Evolutionary conservation across 129 eudicot species (phyloP), one percentile per base, ranked within the genome.

Genomic region (Deinandra increscens): DNA sequence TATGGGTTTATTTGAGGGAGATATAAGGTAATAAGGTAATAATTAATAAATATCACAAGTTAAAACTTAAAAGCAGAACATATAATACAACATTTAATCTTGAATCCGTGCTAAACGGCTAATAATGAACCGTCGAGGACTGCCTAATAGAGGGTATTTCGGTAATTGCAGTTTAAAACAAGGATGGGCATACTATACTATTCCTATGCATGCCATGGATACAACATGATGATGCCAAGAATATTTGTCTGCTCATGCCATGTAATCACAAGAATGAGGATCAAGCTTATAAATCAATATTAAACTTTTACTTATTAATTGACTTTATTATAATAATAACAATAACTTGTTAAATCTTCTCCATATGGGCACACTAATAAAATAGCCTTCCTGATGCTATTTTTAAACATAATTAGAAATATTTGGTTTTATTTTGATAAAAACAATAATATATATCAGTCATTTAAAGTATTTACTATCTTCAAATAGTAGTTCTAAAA

Each of bases 211-310:
- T 77, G 81, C 76, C 71, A 76, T 49, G 64, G 80, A 14, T 43
- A 62, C 71, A 77, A 61, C 66, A 77, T 77, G 76, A 77, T 69
- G 76, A 61, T 20, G 76, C 75, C 66, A 69, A 76, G 45, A 37
- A 42, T 33, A 76, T 60, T 69, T 76, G 81, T 77, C 81, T 70
- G 65, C 76, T 69, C 50, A 70, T 70, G 74, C 31, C 76, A 77
- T 61, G 66, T 77, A 77, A 77, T 51, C 71, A 69, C 76, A 77
- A 77, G 59, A 77, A 77, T 61, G 71, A 37, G 81, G 43, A 77
- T 77, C 71, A 61, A 77, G 50, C 61, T 3, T 1, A 26, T 26
- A 26, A 26, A 26, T 26, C 3, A 26, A 14, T 9, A 3, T 71
- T 11, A 0, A 53, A 53, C 13, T 58, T 49, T 49, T 58, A 6